Evolutionary conservation across 192 early-diverging fungal genomes (phyloP).

Genomic region (Coemansia sp.): DNA sequence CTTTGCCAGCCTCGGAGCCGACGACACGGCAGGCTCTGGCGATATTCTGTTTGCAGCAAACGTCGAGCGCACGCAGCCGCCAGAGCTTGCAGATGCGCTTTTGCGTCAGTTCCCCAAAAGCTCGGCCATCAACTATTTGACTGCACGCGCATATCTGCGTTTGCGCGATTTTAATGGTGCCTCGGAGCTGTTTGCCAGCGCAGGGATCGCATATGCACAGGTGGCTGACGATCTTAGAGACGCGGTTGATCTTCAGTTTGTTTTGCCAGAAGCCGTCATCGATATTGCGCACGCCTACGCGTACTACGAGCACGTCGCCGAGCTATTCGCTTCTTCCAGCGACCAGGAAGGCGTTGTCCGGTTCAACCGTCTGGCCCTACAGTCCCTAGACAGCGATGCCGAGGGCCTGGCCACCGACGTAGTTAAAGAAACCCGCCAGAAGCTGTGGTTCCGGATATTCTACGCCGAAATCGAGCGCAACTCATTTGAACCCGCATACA

Average conservation of each 20-base stretch:
- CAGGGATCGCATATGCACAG: slow-evolving; percentile 31
- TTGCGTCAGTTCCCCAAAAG: slow-evolving; percentile 37
- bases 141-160: slow-evolving; percentile 40
- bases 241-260: slow-evolving; percentile 29
- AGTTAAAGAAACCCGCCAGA: slow-evolving; percentile 15
- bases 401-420: slow-evolving; percentile 7
- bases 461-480: slow-evolving; percentile 43
- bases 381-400: slow-evolving; percentile 23
- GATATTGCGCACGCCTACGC: slow-evolving; percentile 19
- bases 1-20: slow-evolving; percentile 15
- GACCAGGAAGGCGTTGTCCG: slow-evolving; percentile 11
- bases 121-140: slow-evolving; percentile 36
- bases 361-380: slow-evolving; percentile 39
- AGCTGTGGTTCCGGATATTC: slow-evolving; percentile 56
- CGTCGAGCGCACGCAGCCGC: slow-evolving; percentile 29
- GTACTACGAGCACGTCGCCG: slow-evolving; percentile 50
- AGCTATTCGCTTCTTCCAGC: slow-evolving; percentile 32
- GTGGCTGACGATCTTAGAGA: slow-evolving; percentile 17
- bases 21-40: neutral
- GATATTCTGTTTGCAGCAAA: slow-evolving; percentile 31
- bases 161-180: slow-evolving; percentile 34
- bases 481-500: slow-evolving; percentile 46
- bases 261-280: slow-evolving; percentile 25
- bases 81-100: slow-evolving; percentile 34
- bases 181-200: slow-evolving; percentile 34